phyloP scores from a whole-genome alignment of 768 basidiomycete genomes.

The Leccinum olivaceopallidum region DNA sequence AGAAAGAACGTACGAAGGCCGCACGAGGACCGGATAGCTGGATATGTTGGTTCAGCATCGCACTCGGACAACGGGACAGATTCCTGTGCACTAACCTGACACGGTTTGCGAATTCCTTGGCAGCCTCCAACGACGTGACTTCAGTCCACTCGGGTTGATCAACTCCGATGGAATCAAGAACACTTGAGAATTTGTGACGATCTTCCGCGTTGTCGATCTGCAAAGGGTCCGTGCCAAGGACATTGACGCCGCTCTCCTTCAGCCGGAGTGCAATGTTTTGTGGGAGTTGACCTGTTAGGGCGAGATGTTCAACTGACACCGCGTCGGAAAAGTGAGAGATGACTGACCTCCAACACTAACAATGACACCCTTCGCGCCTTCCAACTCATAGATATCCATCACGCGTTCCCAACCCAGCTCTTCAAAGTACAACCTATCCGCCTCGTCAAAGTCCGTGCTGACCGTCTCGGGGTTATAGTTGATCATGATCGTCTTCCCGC shows the following conservation, averaged over 20 bases:
- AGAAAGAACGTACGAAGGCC: conserved; percentile 97
- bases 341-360: conserved; percentile 92
- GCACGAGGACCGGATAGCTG: conserved; percentile 97
- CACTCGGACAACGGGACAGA: not conserved
- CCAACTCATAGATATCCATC: conserved; percentile 99
- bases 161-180: conserved; percentile 91
- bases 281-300: conserved; percentile 81
- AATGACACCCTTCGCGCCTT: conserved; percentile 88
- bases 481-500: conserved; percentile 93
- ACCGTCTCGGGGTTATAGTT: conserved; percentile 99
- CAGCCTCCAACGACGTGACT: conserved; percentile 83
- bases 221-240: conserved; percentile 93
- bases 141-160: conserved; percentile 98
- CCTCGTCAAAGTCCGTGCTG: conserved; percentile 99
- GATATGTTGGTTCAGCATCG: conserved; percentile 1
- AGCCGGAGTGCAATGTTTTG: conserved; percentile 98
- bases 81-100: conserved; percentile 52
- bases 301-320: not conserved
- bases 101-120: conserved; percentile 85
- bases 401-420: conserved; percentile 97
- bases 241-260: conserved; percentile 87
- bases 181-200: conserved; percentile 97
- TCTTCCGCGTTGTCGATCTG: conserved; percentile 98
- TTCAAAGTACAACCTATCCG: conserved; percentile 98
- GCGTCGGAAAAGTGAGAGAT: not conserved